Evolutionary conservation across 179 eudicot genomes (phyloP), one percentile per base, ranked within the genome.

Genomic region (Beta corolliflora): DNA sequence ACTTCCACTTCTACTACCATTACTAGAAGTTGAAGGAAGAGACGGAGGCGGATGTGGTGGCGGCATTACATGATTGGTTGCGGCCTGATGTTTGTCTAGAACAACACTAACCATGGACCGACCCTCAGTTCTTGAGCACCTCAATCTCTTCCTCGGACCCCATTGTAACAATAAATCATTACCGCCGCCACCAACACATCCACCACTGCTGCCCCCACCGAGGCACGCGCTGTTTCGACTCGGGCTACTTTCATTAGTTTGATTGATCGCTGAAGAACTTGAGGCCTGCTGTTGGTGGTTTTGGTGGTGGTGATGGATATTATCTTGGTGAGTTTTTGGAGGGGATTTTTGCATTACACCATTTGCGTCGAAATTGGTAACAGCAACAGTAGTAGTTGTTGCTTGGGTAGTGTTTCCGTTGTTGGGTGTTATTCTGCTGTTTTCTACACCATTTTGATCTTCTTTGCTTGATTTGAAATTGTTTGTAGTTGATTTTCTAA

Each of bases 111-210:
- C 80, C 31, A 55, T 50, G 2, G 80, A 78, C 46, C 85, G 52
- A 3, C 59, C 31, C 44, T 81, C 85, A 9, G 79, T 46, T 71
- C 84, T 85, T 18, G 85, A 79, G 41, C 83, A 79, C 78, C 87
- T 87, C 56, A 86, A 82, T 79, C 89, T 85, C 84, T 87, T 87
- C 25, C 76, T 78, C 36, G 83, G 89, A n/a, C 89, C 89, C 89
- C 89, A 87, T 76, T 85, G 89, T 36, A 85, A 80, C 71, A 84
- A 59, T 82, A 74, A 75, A 29, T 82, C 89, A 53, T 41, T 41
- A 64, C 69, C 29, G 6, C 44, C 44, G 2, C 69, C 41, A 36
- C 41, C 41, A 36, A 36, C 41, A 36, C 41, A 36, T 36, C 41
- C 41, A 36, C 41, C 41, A 64, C 69, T 25, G 6, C 44, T 16